Evolutionary conservation across 2,329 filamentous ascomycete species (phyloP), one percentile per base, ranked within the genome.

Genomic region (Cladosporium cucumerinum): DNA sequence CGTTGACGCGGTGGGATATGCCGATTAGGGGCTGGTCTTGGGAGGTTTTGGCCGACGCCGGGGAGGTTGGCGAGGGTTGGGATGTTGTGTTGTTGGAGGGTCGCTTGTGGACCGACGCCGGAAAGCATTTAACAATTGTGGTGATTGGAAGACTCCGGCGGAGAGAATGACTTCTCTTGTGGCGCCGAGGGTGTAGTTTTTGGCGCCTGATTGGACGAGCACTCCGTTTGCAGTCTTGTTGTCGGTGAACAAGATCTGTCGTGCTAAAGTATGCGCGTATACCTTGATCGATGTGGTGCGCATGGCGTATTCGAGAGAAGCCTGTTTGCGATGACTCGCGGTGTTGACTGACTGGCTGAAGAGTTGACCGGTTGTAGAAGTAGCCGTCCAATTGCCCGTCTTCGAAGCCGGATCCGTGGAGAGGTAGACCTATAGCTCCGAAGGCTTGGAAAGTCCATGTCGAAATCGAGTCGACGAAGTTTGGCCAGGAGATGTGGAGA

Each of bases 111-210:
- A 8, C 71, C 69, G 55, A 74, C 66, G n/a, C 73, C 74, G 21
- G 72, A 74, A 0, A 75, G 66, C 72, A 73, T 72, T 72, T n/a
- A 75, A 59, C 1, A 76, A 69, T 61, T 81, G 79, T 0, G 79
- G 80, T 1, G 77, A 79, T 43, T 79, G 77, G 65, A 80, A 80
- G 1, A 74, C 72, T 23, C 80, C 80, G 0, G 78, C 79, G 0
- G 79, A 79, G 0, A 82, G 63, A 28, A 82, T 79, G 26, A 82
- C 77, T 67, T 82, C 80, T 48, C 78, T 77, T 8, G 68, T 73
- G 0, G 78, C 78, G 0, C 61, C 63, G 25, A 74, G 61, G 39
- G 57, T 73, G 61, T 65, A 72, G 36, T 63, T 57, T 64, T 68
- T 58, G 26, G 54, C 64, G 3, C 68, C 69, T 18, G 74, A 70